Conservation (phyloP, 2,329 filamentous ascomycete species). For the Microsporum audouinii region DNA sequence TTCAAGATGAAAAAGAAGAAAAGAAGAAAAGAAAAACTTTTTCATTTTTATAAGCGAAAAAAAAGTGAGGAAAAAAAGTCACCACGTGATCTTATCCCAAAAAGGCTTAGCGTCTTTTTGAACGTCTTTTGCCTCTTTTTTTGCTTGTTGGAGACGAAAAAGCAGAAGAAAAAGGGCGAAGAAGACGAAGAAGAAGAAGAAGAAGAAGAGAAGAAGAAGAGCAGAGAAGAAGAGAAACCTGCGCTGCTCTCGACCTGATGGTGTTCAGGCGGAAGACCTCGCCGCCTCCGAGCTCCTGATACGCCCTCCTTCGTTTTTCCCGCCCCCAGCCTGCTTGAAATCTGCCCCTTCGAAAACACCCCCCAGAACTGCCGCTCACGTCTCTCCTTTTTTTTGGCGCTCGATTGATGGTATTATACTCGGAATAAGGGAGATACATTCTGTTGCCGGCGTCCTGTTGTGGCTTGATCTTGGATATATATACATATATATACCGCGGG, state of each 20-base stretch:
- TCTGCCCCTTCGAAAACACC: neutral
- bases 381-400: neutral
- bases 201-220: neutral
- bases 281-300: neutral
- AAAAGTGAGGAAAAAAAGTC: neutral
- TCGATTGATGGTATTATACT: neutral
- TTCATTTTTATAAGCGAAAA: neutral
- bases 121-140: slow-evolving; percentile 1
- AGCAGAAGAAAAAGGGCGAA: neutral
- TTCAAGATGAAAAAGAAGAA: slow-evolving; percentile 24
- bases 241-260: neutral
- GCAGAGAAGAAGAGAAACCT: neutral
- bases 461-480: too few relatives aligned
- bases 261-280: neutral
- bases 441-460: too few relatives aligned
- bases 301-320: neutral
- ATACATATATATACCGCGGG: too few relatives aligned
- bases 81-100: slow-evolving; percentile 1
- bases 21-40: slow-evolving; percentile 13
- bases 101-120: neutral
- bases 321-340: neutral
- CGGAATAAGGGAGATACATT: too few relatives aligned
- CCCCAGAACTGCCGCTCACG: neutral
- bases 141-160: neutral
- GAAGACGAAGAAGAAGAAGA: neutral